These are phyloP conservation scores for Xanthoceras sorbifolium DNA, from an alignment of 345 rosid genomes.

Conservation along the genomic window DNA sequence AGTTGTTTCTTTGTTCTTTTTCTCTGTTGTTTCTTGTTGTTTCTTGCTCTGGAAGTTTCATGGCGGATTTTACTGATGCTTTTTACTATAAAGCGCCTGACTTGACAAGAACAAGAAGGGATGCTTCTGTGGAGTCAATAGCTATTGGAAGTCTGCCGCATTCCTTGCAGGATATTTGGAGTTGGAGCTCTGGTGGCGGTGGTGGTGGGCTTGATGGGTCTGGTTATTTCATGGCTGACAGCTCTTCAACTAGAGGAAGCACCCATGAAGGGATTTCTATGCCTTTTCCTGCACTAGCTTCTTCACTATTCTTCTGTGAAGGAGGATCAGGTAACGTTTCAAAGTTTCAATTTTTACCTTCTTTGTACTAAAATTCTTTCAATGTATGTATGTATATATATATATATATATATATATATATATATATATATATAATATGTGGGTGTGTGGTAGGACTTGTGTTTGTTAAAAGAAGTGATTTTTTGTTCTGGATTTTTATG, in stretches of 20 bases:
- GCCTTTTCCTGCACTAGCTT: not conserved
- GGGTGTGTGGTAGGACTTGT: not conserved
- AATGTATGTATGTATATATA: too few relatives aligned
- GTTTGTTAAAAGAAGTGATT: not conserved
- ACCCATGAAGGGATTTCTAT: not conserved
- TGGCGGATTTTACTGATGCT: not conserved
- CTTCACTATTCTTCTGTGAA: too few relatives aligned
- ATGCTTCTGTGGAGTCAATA: too few relatives aligned
- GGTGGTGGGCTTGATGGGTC: not conserved
- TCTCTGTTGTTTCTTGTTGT: not conserved
- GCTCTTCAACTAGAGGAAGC: too few relatives aligned
- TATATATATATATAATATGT: too few relatives aligned
- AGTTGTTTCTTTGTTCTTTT: not conserved
- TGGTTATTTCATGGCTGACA: not conserved
- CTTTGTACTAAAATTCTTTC: not conserved
- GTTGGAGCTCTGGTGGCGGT: too few relatives aligned
- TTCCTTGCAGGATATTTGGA: too few relatives aligned
- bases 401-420: too few relatives aligned
- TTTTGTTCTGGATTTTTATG: not conserved
- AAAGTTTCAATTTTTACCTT: too few relatives aligned
- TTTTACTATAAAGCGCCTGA: not conserved
- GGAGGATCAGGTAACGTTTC: too few relatives aligned
- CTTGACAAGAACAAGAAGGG: too few relatives aligned
- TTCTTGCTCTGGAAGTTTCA: slow-evolving; percentile 12
- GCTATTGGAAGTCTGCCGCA: too few relatives aligned